Evolutionary conservation across 2,329 filamentous ascomycete genomes (phyloP), one percentile per base, ranked within the genome.

Genomic region (Fusarium sacchari): DNA sequence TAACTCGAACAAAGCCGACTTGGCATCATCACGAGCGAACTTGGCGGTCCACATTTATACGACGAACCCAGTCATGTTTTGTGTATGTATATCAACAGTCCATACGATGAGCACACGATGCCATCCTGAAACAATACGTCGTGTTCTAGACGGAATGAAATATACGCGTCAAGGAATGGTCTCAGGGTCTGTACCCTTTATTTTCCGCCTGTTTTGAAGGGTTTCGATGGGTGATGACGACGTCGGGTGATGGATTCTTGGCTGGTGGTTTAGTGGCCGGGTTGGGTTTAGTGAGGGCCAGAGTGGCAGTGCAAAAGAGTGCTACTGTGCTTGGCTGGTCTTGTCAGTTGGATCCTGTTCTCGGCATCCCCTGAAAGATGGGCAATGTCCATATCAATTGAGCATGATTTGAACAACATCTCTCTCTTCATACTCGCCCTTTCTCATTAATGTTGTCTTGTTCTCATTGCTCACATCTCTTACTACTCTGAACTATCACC

Each of bases 41-140:
- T 67, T 67, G 64, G 64, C 64, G 64, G 32, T 60, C 64, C 64
- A 67, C 64, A 61, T 36, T 53, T 67, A 36, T 67, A 67, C 64
- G 64, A 67, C 11, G 12, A 67, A 53, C 64, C 64, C 63, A 67
- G 63, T 67, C 53, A 67, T 14, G 12, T n/a, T 34, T 34, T 30
- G 5, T 4, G 9, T 24, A n/a, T 20, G 6, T 28, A 3, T 10
- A 59, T 37, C 24, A 50, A 9, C 15, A n/a, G 6, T 22, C 18
- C 30, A 1, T 26, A 14, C 7, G 11, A n/a, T 15, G 15, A 8
- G 14, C 40, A 28, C 18, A 34, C 6, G 18, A 36, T 2, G 14
- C 17, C 7, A 37, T 6, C 15, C 11, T 34, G 40, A 36, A n/a
- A 28, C 32, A 17, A 50, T n/a, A n/a, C 14, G 18, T 12, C 1